Evolutionary conservation across 2,329 filamentous ascomycete species (phyloP).

Genomic region (Colletotrichum sidae): DNA sequence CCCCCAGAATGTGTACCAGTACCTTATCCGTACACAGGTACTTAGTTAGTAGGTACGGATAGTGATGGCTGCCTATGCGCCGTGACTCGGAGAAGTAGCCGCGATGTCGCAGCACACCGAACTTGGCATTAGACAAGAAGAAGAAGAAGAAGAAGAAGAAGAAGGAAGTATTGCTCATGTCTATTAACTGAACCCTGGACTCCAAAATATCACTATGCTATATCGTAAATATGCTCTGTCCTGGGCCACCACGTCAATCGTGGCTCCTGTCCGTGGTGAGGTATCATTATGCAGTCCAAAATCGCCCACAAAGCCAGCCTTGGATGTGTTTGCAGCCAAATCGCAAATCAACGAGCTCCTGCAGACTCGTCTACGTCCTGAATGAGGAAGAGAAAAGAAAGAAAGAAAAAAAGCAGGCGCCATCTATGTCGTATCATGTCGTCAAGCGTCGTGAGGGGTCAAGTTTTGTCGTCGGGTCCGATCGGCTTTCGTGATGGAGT

Average conservation of each 20-base stretch:
- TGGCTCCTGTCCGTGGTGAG: conserved; percentile 31
- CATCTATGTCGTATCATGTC: conserved; percentile 14
- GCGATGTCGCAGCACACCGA: too few relatives aligned
- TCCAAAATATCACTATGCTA: conserved; percentile 27
- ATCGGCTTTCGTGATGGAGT: conserved; percentile 36
- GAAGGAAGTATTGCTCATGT: too few relatives aligned
- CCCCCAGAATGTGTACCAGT: conserved; percentile 1
- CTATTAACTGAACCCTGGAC: conserved; percentile 6
- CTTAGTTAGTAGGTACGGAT: too few relatives aligned
- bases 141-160: too few relatives aligned
- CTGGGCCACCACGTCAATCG: conserved; percentile 19
- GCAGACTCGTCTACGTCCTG: conserved; percentile 11
- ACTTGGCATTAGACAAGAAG: too few relatives aligned
- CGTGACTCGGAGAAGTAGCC: conserved; percentile 11
- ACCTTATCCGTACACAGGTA: too few relatives aligned
- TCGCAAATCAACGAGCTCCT: conserved; percentile 15
- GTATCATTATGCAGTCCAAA: conserved; percentile 38
- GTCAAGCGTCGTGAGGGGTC: conserved; percentile 31
- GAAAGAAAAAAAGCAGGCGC: not conserved
- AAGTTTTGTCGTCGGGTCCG: conserved; percentile 24
- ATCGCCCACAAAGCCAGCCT: conserved; percentile 30
- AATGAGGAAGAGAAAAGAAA: not conserved
- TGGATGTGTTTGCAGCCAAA: conserved; percentile 15
- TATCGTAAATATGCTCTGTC: conserved; percentile 29
- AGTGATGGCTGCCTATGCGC: not conserved